Evolutionary conservation across 164 flowering plant species (phyloP).

Genomic region (Magnolia sinica): DNA sequence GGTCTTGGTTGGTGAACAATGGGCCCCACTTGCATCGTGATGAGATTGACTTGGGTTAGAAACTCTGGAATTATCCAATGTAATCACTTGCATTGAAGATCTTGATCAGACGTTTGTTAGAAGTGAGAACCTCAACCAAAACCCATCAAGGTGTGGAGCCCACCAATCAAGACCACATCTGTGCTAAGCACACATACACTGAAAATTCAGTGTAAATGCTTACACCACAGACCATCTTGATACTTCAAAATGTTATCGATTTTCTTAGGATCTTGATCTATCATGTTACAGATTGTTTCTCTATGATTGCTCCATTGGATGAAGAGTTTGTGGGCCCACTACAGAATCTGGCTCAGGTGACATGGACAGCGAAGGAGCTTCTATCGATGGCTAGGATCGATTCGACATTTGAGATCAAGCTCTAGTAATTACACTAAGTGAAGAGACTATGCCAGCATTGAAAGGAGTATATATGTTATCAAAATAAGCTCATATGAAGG

Average conservation of each 20-base stretch:
- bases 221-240: background rate
- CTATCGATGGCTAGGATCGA: conserved; percentile 24
- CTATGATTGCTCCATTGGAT: conserved; percentile 21
- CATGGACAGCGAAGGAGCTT: conserved; percentile 56
- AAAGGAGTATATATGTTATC: background rate
- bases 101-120: too few species aligned
- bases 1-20: too few species aligned
- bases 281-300: conserved; percentile 28
- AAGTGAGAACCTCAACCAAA: too few species aligned
- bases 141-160: background rate
- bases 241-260: too few species aligned
- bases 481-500: background rate
- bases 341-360: conserved; percentile 35
- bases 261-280: background rate
- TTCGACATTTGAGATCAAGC: background rate
- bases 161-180: background rate
- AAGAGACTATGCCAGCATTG: background rate
- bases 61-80: too few species aligned
- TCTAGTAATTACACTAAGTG: background rate
- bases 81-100: too few species aligned
- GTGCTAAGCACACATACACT: background rate
- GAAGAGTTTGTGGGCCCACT: conserved; percentile 29
- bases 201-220: background rate
- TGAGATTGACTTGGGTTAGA: too few species aligned
- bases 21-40: too few species aligned